Evolutionary conservation across 306 rosid species (phyloP), one percentile per base, ranked within the genome.

Genomic region (Pterocarpus macrocarpus): DNA sequence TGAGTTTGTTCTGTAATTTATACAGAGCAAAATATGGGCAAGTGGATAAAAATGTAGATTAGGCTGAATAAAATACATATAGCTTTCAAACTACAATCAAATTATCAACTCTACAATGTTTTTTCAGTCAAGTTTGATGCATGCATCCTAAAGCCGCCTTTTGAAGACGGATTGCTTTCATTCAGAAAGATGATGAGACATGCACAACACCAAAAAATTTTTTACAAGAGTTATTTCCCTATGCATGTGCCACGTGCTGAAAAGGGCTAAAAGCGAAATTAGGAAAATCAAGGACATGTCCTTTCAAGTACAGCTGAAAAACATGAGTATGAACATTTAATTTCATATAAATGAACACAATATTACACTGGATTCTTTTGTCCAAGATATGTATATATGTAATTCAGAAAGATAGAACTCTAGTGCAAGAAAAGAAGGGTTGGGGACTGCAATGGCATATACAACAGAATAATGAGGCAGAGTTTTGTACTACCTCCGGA

Each of bases 401-500:
- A 84, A 56, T 56, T 64, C 34, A 56, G 32, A 66, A 64, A 71
- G 57, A 52, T 36, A 17, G 36, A 30, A 65, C 15, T 9, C 2
- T 7, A 55, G 70, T 4, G 7, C 69, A 50, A 17, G 64, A 55
- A 67, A 58, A 67, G 49, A 35, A 72, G 28, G 63, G 7, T 4
- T 0, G 8, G 16, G 67, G 22, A 13, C 47, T 3, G 33, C 33
- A 56, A 76, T 53, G 35, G 69, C 71, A 75, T 16, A 78, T 39
- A 15, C 67, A 68, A 45, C 71, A 69, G 68, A 75, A 41, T 22
- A 22, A 22, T 67, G 38, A 59, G 63, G 68, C 28, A 59, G 50
- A 39, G 68, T 77, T 78, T 67, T 52, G 47, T 28, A 81, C 72
- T 90, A 95, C 99, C 99, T 93, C 92, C 2, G 97, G 97, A 86